These are phyloP conservation scores for Tricholoma terreum DNA, from an alignment of 768 basidiomycete genomes.

Conservation along the genomic window DNA sequence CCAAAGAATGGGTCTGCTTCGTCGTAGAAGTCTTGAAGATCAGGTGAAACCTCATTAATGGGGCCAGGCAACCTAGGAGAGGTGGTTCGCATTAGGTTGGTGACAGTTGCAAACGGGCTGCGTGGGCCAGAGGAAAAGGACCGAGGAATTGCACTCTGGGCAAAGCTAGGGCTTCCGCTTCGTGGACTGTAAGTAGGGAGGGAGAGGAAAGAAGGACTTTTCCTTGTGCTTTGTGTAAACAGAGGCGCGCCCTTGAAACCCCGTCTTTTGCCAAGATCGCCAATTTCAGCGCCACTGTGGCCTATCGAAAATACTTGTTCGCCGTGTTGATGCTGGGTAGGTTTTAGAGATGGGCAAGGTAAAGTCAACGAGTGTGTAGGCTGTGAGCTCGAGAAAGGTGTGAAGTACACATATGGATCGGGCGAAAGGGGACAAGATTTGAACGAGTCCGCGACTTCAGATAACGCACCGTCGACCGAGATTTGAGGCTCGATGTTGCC, in stretches of 20 bases:
- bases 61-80: constrained; percentile 14
- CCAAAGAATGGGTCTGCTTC: constrained; percentile 17
- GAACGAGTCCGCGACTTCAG: neutral
- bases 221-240: constrained; percentile 13
- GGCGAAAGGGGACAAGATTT: neutral
- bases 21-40: constrained; percentile 17
- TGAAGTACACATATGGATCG: neutral
- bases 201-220: constrained; percentile 19
- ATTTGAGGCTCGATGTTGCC: neutral
- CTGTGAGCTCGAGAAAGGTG: neutral
- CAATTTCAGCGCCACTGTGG: constrained; percentile 12
- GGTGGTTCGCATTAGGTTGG: constrained; percentile 23
- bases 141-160: neutral
- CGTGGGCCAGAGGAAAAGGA: constrained; percentile 7
- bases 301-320: neutral
- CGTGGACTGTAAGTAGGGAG: constrained; percentile 18
- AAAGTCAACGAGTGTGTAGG: neutral
- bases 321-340: neutral
- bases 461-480: neutral
- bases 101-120: constrained; percentile 21
- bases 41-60: constrained; percentile 11
- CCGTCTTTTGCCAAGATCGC: constrained; percentile 26
- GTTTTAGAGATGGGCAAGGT: constrained; percentile 2
- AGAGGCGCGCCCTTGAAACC: constrained; percentile 31
- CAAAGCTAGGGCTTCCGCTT: constrained; percentile 11